Conservation (phyloP, 1,284 basidiomycete species). For the Ganoderma resinaceum region DNA sequence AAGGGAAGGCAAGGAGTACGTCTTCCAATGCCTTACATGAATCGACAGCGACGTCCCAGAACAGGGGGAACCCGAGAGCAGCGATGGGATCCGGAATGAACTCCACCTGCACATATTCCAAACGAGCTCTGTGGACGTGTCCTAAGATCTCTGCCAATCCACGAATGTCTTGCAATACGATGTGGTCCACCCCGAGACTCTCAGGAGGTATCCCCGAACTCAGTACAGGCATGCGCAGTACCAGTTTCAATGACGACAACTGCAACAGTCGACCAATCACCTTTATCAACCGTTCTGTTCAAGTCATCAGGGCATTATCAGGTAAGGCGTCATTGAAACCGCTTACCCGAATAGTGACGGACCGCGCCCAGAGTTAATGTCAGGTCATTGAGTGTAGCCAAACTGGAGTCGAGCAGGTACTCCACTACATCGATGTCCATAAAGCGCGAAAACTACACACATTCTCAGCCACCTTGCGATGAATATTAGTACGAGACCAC, state of each 20-base stretch:
- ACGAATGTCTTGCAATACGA: neutral
- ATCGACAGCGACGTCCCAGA: neutral
- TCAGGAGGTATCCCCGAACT: fast-evolving
- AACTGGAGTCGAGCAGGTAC: neutral
- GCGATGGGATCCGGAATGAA: neutral
- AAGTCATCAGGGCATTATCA: neutral
- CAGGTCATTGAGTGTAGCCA: neutral
- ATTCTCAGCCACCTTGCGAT: neutral
- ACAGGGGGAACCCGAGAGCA: neutral
- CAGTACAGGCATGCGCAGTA: neutral
- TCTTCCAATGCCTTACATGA: neutral
- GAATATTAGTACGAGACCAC: neutral
- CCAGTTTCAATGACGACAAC: neutral
- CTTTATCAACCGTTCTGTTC: neutral
- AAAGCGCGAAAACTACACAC: neutral
- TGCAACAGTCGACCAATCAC: neutral
- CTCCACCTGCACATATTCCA: neutral
- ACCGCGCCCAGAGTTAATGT: neutral
- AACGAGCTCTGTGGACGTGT: neutral
- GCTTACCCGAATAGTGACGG: neutral
- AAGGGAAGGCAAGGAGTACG: neutral
- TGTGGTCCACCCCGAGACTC: neutral
- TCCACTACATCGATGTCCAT: neutral
- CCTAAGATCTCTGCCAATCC: neutral
- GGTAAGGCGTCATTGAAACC: too few species aligned